Evolutionary conservation across 2,329 filamentous ascomycete species (phyloP).

Genomic region (Exophiala aquamarina): DNA sequence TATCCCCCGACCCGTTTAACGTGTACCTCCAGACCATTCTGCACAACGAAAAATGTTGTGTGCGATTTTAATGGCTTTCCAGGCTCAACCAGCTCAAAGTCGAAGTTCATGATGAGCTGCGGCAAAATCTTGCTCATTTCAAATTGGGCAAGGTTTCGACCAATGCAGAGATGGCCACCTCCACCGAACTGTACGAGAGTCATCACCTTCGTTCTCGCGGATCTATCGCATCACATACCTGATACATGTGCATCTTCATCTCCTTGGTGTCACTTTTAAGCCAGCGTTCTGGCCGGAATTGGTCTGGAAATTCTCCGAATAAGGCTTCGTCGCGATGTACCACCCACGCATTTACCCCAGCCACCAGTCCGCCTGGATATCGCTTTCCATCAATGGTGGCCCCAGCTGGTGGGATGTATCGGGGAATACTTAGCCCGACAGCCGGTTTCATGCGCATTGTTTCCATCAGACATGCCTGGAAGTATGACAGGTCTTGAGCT

Average conservation of each 20-base stretch:
- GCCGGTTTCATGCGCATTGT: constrained; percentile 22
- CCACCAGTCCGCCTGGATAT: constrained; percentile 9
- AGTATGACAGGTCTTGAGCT: constrained; percentile 13
- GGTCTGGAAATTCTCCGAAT: too few relatives aligned
- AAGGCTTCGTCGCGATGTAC: too few relatives aligned
- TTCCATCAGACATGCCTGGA: constrained; percentile 16
- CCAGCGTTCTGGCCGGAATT: too few relatives aligned
- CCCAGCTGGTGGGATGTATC: constrained; percentile 21
- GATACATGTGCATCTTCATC: neutral
- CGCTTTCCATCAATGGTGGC: constrained; percentile 15
- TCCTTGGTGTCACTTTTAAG: neutral
- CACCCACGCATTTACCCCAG: constrained; percentile 26
- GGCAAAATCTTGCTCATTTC: constrained; percentile 30
- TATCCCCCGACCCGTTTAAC: too few relatives aligned
- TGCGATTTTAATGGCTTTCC: too few relatives aligned
- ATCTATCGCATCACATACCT: too few relatives aligned
- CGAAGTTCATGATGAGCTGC: constrained; percentile 24
- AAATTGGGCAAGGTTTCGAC: constrained; percentile 4
- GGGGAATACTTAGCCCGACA: constrained; percentile 27
- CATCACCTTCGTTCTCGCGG: too few relatives aligned
- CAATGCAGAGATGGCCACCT: constrained; percentile 1
- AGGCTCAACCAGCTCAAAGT: constrained; percentile 15
- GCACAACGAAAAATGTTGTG: too few relatives aligned
- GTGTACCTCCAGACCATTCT: too few relatives aligned
- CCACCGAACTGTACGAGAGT: too few relatives aligned